Base-by-base conservation (phyloP, 2,329 filamentous ascomycete species). In the Pseudonectria buxi region DNA sequence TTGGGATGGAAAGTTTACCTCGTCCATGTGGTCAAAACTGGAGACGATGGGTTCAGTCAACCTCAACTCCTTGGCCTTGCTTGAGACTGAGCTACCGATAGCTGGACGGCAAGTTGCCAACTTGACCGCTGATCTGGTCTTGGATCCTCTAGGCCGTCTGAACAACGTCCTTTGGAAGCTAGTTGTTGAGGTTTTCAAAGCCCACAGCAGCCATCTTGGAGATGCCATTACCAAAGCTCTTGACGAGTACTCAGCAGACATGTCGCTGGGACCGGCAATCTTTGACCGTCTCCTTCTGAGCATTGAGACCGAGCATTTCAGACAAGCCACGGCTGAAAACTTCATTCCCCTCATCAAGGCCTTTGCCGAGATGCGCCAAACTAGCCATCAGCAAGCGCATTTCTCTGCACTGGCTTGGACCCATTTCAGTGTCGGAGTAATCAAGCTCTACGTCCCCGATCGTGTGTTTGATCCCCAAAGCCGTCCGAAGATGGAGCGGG, bases 371-470 rank as follows among this genome's bases (percentile, higher is more conserved):
- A 43, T 54, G 4, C 45, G 46, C n/a, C 39, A 41, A 14, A 43
- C 44, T 7, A 14, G 30, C 4, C 30, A 33, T 6, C 39, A 43
- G 4, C 45, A 51, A 14, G 48, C 56, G 5, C 55, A 63, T 22
- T 50, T 59, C 29, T 63, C 61, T 5, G 62, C 64, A 6, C 61
- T 82, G 14, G 81, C 84, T 5, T 92, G 89, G 78, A 71, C 88
- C 18, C 71, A 83, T 33, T 79, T 95, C 41, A 82, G 86, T 2
- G 62, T 89, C 14, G 81, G 81, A 12, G 76, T 82, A 26, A 68
- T 96, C 31, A 75, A 76, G 43, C 69, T 95, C 3, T 95, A 90
- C 53, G 79, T 96, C 3, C 89, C 94, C 0, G 83, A 94, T 57
- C 81, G 82, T 46, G 74, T 84, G 4, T 92, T 90, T 51, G 92